Evolutionary conservation across 2,329 filamentous ascomycete species (phyloP).

Genomic region (Clarireedia monteithiana): DNA sequence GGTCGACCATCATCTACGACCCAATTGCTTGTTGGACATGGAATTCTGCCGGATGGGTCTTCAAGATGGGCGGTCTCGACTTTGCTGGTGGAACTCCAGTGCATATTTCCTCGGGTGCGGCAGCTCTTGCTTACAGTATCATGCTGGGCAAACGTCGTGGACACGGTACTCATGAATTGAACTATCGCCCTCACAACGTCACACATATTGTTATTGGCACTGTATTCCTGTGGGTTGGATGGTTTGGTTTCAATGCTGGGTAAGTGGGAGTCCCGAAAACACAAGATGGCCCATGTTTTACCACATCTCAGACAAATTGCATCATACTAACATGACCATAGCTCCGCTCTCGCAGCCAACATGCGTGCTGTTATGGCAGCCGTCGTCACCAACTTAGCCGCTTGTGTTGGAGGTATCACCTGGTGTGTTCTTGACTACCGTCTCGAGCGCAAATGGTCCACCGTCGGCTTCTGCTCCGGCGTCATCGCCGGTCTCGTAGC

Average conservation of each 20-base stretch:
- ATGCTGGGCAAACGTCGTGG: conserved; percentile 69
- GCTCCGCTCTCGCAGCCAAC: conserved; percentile 69
- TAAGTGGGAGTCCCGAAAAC: conserved; percentile 3
- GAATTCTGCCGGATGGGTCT: conserved; percentile 78
- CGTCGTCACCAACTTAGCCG: conserved; percentile 77
- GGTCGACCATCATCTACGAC: conserved; percentile 85
- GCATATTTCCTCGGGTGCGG: conserved; percentile 75
- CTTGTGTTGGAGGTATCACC: conserved; percentile 76
- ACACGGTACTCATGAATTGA: conserved; percentile 79
- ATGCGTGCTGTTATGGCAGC: conserved; percentile 81
- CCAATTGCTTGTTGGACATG: conserved; percentile 94
- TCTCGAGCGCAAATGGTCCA: conserved; percentile 85
- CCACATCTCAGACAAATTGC: not conserved
- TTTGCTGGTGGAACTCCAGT: conserved; percentile 88
- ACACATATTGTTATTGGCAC: conserved; percentile 89
- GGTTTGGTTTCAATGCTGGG: conserved; percentile 92
- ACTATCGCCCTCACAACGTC: conserved; percentile 88
- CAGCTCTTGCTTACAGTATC: conserved; percentile 82
- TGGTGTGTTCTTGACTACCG: conserved; percentile 88
- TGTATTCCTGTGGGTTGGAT: conserved; percentile 90
- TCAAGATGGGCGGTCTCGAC: conserved; percentile 71
- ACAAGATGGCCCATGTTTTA: not conserved
- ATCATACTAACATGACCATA: not conserved
- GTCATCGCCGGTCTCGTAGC: conserved; percentile 81
- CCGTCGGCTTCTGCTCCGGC: conserved; percentile 87